Evolutionary conservation across 306 rosid genomes (phyloP).

Genomic region (Gleditsia sinensis): DNA sequence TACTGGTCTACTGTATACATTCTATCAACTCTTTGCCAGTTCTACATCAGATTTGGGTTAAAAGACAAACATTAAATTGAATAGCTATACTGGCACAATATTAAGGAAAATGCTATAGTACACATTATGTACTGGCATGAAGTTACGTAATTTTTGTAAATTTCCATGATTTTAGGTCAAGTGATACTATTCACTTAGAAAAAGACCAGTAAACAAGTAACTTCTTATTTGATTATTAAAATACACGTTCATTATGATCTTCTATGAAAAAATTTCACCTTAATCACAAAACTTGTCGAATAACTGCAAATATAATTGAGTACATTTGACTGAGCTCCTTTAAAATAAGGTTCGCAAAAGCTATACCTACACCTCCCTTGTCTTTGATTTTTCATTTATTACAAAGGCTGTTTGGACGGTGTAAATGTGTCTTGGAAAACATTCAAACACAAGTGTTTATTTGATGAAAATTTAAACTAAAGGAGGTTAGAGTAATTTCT

Average conservation of each 20-base stretch:
- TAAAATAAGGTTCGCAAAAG: not conserved
- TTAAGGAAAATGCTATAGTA: not conserved
- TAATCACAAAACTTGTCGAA: not conserved
- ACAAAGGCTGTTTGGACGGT: not conserved
- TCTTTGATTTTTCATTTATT: not conserved
- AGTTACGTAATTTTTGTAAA: not conserved
- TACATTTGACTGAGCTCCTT: not conserved
- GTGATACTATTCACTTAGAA: not conserved
- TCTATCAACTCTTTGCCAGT: not conserved
- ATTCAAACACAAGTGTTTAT: not conserved
- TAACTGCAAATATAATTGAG: not conserved
- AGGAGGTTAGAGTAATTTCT: not conserved
- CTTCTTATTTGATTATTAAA: not conserved
- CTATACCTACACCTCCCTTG: not conserved
- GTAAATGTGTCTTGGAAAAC: not conserved
- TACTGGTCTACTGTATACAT: not conserved
- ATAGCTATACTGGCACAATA: not conserved
- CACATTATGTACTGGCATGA: too few species aligned
- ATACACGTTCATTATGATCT: too few species aligned
- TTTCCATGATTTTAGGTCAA: not conserved
- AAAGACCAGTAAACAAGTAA: not conserved
- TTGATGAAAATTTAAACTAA: not conserved
- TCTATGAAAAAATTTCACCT: too few species aligned
- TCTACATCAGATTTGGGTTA: not conserved
- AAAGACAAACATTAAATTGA: not conserved